These are phyloP conservation scores for Tetracladium setigerum DNA, from an alignment of 495 filamentous ascomycete genomes.

Conservation along the genomic window DNA sequence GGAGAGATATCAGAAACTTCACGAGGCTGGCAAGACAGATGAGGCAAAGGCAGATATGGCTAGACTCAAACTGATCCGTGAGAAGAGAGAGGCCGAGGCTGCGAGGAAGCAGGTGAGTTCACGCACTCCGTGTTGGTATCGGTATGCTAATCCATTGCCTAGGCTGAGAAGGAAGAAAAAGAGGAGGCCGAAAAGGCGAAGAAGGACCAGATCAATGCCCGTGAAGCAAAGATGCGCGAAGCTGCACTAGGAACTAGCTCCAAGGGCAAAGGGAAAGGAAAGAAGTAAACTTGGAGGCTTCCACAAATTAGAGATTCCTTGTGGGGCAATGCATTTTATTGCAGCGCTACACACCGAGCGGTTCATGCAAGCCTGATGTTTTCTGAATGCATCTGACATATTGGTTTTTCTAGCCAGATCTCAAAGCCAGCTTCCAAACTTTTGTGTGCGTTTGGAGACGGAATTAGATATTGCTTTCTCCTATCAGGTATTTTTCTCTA, in stretches of 20 bases:
- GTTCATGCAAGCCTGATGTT: too few species aligned
- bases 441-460: too few species aligned
- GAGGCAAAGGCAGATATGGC: conserved; percentile 92
- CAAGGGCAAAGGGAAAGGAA: conserved; percentile 18
- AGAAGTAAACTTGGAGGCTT: conserved; percentile 13
- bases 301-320: too few species aligned
- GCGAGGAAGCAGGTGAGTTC: conserved; percentile 42
- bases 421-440: too few species aligned
- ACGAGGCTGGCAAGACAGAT: conserved; percentile 94
- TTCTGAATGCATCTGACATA: too few species aligned
- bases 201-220: conserved; percentile 39
- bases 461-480: too few species aligned
- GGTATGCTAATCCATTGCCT: conserved; percentile 1
- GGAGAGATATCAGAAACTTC: conserved; percentile 87
- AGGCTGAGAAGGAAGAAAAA: conserved; percentile 68
- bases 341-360: too few species aligned
- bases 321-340: too few species aligned
- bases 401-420: too few species aligned
- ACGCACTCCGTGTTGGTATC: not conserved
- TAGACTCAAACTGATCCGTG: conserved; percentile 67
- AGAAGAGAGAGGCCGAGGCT: conserved; percentile 80
- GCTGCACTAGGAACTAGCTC: conserved; percentile 17
- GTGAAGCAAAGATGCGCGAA: conserved; percentile 23
- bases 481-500: too few species aligned
- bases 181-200: conserved; percentile 50